Conservation (phyloP, 106 monocot genomes). For the Agapanthus africanus region DNA sequence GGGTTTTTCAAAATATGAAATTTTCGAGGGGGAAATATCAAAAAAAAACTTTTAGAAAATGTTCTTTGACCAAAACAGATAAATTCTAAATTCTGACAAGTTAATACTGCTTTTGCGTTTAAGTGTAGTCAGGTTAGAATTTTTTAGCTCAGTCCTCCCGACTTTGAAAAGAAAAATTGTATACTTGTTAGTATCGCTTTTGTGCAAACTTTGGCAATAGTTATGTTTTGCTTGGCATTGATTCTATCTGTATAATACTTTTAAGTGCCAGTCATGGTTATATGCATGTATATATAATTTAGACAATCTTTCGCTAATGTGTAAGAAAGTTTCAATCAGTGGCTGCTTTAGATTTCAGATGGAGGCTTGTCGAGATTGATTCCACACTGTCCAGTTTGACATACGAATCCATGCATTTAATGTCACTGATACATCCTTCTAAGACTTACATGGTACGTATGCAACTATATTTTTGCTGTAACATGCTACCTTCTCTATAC, state of each 20-base stretch:
- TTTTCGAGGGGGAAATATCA: no score
- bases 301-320: background rate
- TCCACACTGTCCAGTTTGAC: constrained; percentile 53
- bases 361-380: constrained; percentile 96
- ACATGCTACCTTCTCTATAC: background rate
- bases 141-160: background rate
- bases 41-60: constrained; percentile 2
- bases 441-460: constrained; percentile 90
- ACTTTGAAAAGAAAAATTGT: background rate
- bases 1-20: no score
- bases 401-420: constrained; percentile 61
- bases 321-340: constrained; percentile 1
- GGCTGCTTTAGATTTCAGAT: constrained; percentile 40
- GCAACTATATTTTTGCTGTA: background rate
- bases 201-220: background rate
- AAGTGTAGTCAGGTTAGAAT: background rate
- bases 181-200: background rate
- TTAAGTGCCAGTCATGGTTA: background rate
- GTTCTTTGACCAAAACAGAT: background rate
- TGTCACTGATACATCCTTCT: constrained; percentile 80
- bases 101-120: background rate
- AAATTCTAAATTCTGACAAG: background rate
- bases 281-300: background rate
- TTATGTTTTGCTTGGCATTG: background rate
- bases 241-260: background rate